Evolutionary conservation across 148 eudicot genomes (phyloP), one percentile per base, ranked within the genome.

Genomic region (Dianthus caryophyllus): DNA sequence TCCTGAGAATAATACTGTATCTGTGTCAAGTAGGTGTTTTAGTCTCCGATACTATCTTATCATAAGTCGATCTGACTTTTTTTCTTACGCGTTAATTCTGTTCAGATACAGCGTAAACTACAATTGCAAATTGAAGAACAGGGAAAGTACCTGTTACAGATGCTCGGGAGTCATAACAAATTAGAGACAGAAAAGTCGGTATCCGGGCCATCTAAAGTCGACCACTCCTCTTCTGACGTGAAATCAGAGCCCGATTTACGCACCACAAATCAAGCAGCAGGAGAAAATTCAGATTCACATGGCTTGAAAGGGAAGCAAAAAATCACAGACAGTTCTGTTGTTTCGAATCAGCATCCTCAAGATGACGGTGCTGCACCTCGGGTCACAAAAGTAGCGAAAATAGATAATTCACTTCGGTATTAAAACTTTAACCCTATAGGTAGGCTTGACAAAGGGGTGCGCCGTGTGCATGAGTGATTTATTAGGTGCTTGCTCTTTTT

Each of bases 61-160:
- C 15, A 22, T 6, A 26, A 8, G 22, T 12, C 12, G 29, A 29
- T 22, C 25, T 53, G 10, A 9, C 29, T 9, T 21, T 33, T 22
- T 21, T n/a, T 62, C 9, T 51, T 20, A 44, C 10, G 6, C 61
- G 26, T 15, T 24, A 14, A 24, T 7, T 72, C 54, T 53, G 26
- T 30, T 41, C 20, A 72, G 69, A 64, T 64, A 54, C 69, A 72
- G 62, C 74, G 87, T 24, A 84, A 76, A 61, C 44, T 84, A 56
- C 87, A 81, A 68, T 61, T 84, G 66, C 77, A 76, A 64, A 81
- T 84, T 12, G 85, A 82, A 77, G 82, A 81, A 49, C 85, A 79
- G 21, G 85, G 82, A 31, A 81, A 72, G 79, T 73, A 51, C 67
- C 80, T 84, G 12, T 61, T 81, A 39, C 74, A 77, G 69, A 84